These are phyloP conservation scores for Lunularia cruciata DNA, from an alignment of 225 moss, liverwort and hornwort species.

Conservation along the genomic window DNA sequence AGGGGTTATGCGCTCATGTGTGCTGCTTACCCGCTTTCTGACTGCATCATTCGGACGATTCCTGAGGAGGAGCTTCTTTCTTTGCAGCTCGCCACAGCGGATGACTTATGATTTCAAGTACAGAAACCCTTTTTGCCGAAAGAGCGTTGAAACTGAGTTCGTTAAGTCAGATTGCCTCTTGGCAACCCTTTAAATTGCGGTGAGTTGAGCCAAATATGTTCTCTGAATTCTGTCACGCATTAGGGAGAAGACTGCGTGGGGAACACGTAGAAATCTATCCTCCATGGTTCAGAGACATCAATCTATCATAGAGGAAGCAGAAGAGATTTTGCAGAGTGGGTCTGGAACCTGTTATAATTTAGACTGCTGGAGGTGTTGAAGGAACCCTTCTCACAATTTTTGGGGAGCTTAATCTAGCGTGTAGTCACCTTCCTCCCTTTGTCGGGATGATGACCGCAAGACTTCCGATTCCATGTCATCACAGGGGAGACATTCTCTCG, in stretches of 20 bases:
- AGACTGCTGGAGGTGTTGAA: slow-evolving; percentile 1
- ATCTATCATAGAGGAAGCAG: neutral
- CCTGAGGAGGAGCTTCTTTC: slow-evolving; percentile 90
- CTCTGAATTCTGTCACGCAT: neutral
- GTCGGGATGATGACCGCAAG: neutral
- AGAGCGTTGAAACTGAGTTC: neutral
- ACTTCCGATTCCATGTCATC: neutral
- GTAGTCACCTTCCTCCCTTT: neutral
- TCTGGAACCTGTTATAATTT: neutral
- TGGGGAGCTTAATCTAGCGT: neutral
- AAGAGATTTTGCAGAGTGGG: neutral
- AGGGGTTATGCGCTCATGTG: slow-evolving; percentile 94
- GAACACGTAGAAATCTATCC: neutral
- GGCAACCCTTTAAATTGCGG: neutral
- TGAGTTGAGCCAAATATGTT: neutral
- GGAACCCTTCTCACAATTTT: neutral
- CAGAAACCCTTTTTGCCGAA: neutral
- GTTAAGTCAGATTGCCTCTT: neutral
- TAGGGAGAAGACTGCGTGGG: neutral
- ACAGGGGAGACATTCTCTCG: slow-evolving; percentile 18
- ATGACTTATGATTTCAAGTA: slow-evolving; percentile 39
- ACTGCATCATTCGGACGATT: slow-evolving; percentile 82
- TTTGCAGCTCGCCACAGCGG: slow-evolving; percentile 87
- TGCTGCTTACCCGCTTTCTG: slow-evolving; percentile 74
- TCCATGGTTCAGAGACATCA: neutral